Evolutionary conservation across 768 basidiomycete species (phyloP), one percentile per base, ranked within the genome.

Genomic region (Amanita rubescens): DNA sequence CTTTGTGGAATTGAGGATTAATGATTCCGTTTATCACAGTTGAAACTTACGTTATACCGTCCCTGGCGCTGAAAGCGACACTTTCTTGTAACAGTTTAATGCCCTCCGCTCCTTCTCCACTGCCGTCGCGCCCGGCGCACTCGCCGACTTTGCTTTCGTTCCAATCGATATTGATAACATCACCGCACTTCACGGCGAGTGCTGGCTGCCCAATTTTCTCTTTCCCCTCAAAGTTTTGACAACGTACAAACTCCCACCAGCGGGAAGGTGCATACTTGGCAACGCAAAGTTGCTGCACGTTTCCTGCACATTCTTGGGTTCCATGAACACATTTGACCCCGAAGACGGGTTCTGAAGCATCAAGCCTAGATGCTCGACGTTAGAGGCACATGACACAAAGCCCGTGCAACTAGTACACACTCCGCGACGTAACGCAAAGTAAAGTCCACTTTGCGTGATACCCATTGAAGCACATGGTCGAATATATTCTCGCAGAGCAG

Each of bases 311-410:
- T 67, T 97, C 94, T 49, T 76, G 67, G 4, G 71, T 70, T 15
- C 92, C 93, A 63, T 95, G 93, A 74, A 77, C 76, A 69, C 94
- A 96, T 32, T 70, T 77, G 27, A 87, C 80, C n/a, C 92, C 92
- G 63, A 85, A 90, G 45, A 73, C 71, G n/a, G 78, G 69, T 24
- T 87, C 83, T 5, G 78, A 76, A n/a, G 73, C 54, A 63, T 91
- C 80, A 24, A 80, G 61, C 52, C 89, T 91, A 59, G 32, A 48
- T 19, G 44, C 17, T 49, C 17, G 37, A 53, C 55, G 34, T 53
- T 49, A 53, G 42, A 30, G 27, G 5, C 41, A 33, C 24, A 5
- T 46, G 30, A 32, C 35, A 5, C 22, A 35, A 46, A 34, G 44
- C 42, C 44, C 49, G 35, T 10, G 25, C 32, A 50, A 73, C 25